Evolutionary conservation across 331 rosid species (phyloP).

Genomic region (Stylosanthes scabra): DNA sequence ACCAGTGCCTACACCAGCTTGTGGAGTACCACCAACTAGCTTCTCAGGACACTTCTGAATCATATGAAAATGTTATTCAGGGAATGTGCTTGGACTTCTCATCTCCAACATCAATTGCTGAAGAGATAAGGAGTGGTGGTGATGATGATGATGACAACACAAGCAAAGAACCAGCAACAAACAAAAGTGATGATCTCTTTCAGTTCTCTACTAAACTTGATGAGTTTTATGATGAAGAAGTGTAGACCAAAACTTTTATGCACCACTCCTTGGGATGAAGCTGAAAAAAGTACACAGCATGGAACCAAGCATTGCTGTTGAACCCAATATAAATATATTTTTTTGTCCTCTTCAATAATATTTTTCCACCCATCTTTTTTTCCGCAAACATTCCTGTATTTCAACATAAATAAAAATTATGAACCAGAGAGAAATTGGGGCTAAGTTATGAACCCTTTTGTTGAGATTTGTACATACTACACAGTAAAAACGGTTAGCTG

Average conservation of each 20-base stretch:
- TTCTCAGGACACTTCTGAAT: slow-evolving; percentile 73
- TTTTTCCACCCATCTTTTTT: background rate
- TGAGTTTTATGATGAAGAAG: slow-evolving; percentile 31
- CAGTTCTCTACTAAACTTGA: slow-evolving; percentile 48
- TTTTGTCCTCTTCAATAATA: background rate
- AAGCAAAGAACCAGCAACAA: slow-evolving; percentile 43
- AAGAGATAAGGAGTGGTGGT: slow-evolving; percentile 43
- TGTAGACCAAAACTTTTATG: slow-evolving; percentile 22
- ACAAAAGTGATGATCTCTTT: slow-evolving; percentile 37
- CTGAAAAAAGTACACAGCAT: slow-evolving; percentile 3
- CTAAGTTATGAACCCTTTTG: too few species aligned
- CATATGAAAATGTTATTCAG: slow-evolving; percentile 73
- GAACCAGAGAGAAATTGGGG: too few species aligned
- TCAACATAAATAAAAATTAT: background rate
- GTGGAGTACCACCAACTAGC: slow-evolving; percentile 94
- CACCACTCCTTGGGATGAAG: slow-evolving; percentile 27
- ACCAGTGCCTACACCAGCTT: slow-evolving; percentile 91
- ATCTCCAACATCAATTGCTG: slow-evolving; percentile 63
- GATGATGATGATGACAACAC: slow-evolving; percentile 10
- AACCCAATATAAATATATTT: background rate
- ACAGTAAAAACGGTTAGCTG: too few species aligned
- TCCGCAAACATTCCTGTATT: background rate
- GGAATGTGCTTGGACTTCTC: slow-evolving; percentile 91
- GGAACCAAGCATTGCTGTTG: background rate
- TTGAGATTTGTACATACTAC: too few species aligned